Evolutionary conservation across 352 stramenopile species (phyloP).

Genomic region (Globisporangium paddicum): DNA sequence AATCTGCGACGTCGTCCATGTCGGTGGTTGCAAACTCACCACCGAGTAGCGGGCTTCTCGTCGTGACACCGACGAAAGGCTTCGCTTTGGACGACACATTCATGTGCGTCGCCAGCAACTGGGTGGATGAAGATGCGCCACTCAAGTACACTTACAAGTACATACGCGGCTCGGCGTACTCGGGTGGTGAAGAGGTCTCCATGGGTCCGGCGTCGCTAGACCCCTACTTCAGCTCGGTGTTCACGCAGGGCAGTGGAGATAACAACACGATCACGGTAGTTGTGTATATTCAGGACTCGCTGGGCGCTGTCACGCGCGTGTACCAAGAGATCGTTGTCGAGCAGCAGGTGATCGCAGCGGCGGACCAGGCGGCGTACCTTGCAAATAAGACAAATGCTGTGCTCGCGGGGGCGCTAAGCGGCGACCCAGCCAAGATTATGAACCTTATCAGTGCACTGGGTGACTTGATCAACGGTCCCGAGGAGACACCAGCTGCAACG

Average conservation of each 20-base stretch:
- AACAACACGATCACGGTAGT: conserved; percentile 66
- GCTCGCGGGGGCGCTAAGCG: conserved; percentile 38
- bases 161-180: conserved; percentile 51
- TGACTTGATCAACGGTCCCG: conserved; percentile 52
- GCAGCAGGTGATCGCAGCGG: conserved; percentile 30
- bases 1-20: conserved; percentile 36
- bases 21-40: conserved; percentile 44
- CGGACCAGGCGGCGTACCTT: conserved; percentile 48
- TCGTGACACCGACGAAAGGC: conserved; percentile 32
- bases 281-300: conserved; percentile 51
- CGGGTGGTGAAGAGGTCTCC: conserved; percentile 39
- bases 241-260: conserved; percentile 43
- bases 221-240: conserved; percentile 41
- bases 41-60: conserved; percentile 43
- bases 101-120: conserved; percentile 37
- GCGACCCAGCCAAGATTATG: conserved; percentile 53
- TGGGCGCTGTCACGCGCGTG: conserved; percentile 38
- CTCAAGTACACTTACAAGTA: conserved; percentile 74
- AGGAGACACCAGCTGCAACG: conserved; percentile 22
- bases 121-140: conserved; percentile 63
- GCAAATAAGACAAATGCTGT: conserved; percentile 47
- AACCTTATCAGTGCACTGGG: conserved; percentile 62
- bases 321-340: conserved; percentile 52
- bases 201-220: conserved; percentile 50
- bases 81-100: conserved; percentile 57